Evolutionary conservation across 2,329 filamentous ascomycete genomes (phyloP), one percentile per base, ranked within the genome.

Genomic region (Dactylellina drechsleri): DNA sequence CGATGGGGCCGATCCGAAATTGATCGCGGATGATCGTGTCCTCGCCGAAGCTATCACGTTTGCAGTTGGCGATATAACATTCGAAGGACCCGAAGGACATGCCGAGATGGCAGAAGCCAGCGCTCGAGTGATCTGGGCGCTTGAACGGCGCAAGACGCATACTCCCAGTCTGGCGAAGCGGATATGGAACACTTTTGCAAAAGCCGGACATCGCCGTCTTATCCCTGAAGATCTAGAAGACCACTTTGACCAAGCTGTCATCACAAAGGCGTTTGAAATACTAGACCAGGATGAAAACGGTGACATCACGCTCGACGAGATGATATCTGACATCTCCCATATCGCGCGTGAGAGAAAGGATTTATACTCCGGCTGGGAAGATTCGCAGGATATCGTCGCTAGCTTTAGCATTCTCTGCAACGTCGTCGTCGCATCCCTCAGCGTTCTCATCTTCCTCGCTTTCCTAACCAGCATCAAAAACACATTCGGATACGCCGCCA

Each of bases 101-200:
- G 31, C 13, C 7, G 12, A 15, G 5, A 47, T 31, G 23, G 1
- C 28, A 13, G 36, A 31, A 12, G 61, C 53, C 18, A 66, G 59
- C 61, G 52, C 50, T 1, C 16, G 61, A 4, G 50, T 58, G 18
- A 58, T 66, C 36, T 66, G 61, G 50, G 61, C 53, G n/a, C 50
- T 56, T 15, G 61, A 66, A 28, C 61, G 57, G 10, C 31, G 23
- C 4, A 66, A 66, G 15, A 57, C 20, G 1, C n/a, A 52, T 12
- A 20, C 31, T 0, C 93, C 97, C 81, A 94, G 94, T 18, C 84
- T 98, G 68, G 78, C 78, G 20, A 90, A 89, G 78, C 90, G 95
- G 79, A 90, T 98, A 77, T 98, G 95, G 95, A 96, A 97, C 92
- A 97, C 93, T 0, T 96, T 97, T 80, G 94, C 97, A 1, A 88